Evolutionary conservation across 306 rosid genomes (phyloP), one percentile per base, ranked within the genome.

Genomic region (Heteromeles arbutifolia): DNA sequence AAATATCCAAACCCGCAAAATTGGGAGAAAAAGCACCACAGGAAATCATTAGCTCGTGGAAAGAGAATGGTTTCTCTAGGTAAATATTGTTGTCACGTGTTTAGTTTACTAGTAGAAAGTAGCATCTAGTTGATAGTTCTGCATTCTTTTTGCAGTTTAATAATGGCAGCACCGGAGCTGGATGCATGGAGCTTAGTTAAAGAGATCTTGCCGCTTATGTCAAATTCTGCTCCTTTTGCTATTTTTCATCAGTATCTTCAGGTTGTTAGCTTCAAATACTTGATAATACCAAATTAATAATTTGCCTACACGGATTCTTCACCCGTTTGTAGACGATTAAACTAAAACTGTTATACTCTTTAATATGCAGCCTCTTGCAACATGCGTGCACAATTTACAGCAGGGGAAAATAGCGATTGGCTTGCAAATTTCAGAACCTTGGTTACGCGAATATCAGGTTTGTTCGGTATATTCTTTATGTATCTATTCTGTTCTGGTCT

Each of bases 381-480:
- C 85, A 15, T 95, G 98, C 91, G 92, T 95, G 98, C 92, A 90
- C 73, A 92, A 90, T 80, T 79, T 95, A 73, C 97, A 90, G 86
- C 84, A 78, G 52, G 92, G 25, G 81, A 95, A 92, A 88, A 83
- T 92, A 93, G 98, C 97, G 53, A 85, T 92, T 84, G 94, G 93
- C 70, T 76, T 95, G 90, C 98, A 95, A 85, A 92, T 95, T 81
- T 74, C 97, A 67, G 98, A 95, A 86, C 98, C 98, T 39, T 92
- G 97, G 98, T 83, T 92, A n/a, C 98, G 98, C 7, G 98, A 95
- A 92, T 95, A 95, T 83, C 98, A 95, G 98, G 98, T 92, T 31
- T 25, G 48, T 76, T 77, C 28, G 50, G 32, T 78, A 13, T 66
- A 13, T 66, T 17, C 24, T 59, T 70, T 65, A 28, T 34, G 31